A percentile compares a stretch with the other conserved stretches of the same genome.
phyloP scores from a whole-genome alignment of 2,329 filamentous ascomycete species.

The Colletotrichum eremochloae region DNA sequence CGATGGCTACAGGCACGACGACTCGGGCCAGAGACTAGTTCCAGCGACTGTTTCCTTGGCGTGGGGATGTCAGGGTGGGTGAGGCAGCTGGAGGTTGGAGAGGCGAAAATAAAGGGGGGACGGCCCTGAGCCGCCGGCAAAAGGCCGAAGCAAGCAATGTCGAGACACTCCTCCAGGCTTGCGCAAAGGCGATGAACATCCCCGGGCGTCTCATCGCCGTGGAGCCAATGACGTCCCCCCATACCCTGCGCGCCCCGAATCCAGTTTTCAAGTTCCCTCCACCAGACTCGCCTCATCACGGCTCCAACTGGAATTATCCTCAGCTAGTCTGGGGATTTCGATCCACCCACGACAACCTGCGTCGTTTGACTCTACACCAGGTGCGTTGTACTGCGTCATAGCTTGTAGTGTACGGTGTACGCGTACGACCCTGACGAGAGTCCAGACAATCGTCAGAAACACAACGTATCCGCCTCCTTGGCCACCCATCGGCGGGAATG shows the following conservation, averaged over 20 bases:
- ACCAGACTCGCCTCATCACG: background rate
- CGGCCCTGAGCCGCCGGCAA: slow-evolving; percentile 28
- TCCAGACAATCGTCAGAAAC: slow-evolving; percentile 31
- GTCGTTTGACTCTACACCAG: slow-evolving; percentile 12
- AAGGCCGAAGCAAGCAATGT: slow-evolving; percentile 35
- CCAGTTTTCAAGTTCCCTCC: background rate
- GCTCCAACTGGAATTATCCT: slow-evolving; percentile 19
- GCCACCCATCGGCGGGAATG: slow-evolving; percentile 7
- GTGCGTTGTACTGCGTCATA: too few species aligned
- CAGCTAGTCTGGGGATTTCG: slow-evolving; percentile 5
- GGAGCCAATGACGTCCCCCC: slow-evolving; percentile 38
- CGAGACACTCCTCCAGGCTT: background rate
- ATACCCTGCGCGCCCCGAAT: slow-evolving; percentile 8
- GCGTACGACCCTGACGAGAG: background rate
- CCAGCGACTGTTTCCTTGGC: slow-evolving; percentile 28
- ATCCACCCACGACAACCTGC: background rate
- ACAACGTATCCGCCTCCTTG: slow-evolving; percentile 18
- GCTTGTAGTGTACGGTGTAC: too few species aligned
- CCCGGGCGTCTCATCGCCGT: slow-evolving; percentile 32
- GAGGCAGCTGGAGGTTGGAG: slow-evolving; percentile 27
- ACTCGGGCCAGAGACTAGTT: slow-evolving; percentile 17
- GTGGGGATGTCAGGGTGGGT: slow-evolving; percentile 38
- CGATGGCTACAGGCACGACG: background rate
- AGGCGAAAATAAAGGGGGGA: slow-evolving; percentile 11
- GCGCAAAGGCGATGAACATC: slow-evolving; percentile 8